Evolutionary conservation across 2,329 filamentous ascomycete genomes (phyloP), one percentile per base, ranked within the genome.

Genomic region (Fusarium nelsonii): DNA sequence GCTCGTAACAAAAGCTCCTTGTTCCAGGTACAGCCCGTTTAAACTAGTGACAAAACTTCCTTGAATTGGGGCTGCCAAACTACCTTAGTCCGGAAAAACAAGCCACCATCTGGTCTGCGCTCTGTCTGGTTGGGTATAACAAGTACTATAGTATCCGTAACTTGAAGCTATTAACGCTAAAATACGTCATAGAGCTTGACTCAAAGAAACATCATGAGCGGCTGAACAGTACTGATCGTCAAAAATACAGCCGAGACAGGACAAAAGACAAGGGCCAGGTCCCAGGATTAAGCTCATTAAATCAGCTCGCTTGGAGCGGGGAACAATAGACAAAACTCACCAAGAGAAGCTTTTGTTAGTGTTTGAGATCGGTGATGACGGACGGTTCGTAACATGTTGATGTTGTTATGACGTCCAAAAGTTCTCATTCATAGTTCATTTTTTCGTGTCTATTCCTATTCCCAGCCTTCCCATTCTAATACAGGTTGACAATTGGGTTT

Each of bases 371-470:
- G 36, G 59, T 52, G 50, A 70, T 70, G 59, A 23, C 23, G 23
- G 23, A 23, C 23, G 23, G 63, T 56, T 18, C 28, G 50, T 33
- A 41, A 6, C n/a, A 50, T 50, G 30, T 61, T 70, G 67, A 70
- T 67, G 67, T 6, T 16, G 52, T 18, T 55, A 70, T 70, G 67
- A 70, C 67, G 67, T 70, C 4, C 41, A 48, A 43, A 58, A 8
- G 30, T 32, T 51, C 51, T 68, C 48, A 65, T 67, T 23, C 6
- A 23, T 5, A 23, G 23, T 23, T 23, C 23, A 23, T 23, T 28
- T 46, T 15, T 28, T 6, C 12, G 34, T 34, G 23, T 37, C 9
- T 9, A 15, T 36, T 23, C 23, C 34, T 34, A 15, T 40, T 48
- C 32, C 68, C 63, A 60, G 34, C 51, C 46, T 54, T 59, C 49